A percentile compares a stretch with the other conserved stretches of the same genome.
Conservation (phyloP, 2,329 filamentous ascomycete genomes). For the Macrophomina phaseolina region DNA sequence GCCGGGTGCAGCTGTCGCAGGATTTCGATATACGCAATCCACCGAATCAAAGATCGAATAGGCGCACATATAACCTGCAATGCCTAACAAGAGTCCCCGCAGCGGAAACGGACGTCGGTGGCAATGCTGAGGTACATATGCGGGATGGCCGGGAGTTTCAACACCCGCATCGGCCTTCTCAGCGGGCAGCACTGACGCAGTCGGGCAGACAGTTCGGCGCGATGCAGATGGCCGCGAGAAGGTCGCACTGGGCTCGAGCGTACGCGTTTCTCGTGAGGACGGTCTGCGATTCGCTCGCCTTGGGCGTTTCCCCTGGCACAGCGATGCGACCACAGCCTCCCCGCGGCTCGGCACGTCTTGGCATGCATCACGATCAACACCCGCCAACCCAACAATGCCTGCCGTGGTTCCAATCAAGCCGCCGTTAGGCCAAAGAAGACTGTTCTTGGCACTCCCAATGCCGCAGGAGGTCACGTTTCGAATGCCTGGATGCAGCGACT, state of each 20-base stretch:
- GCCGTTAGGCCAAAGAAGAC: neutral
- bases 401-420: slow-evolving; percentile 23
- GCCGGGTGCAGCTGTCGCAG: neutral
- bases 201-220: neutral
- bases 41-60: neutral
- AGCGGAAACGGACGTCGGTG: neutral
- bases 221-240: slow-evolving; percentile 9
- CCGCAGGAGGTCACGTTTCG: slow-evolving; percentile 1
- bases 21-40: neutral
- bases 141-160: neutral
- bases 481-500: slow-evolving; percentile 11
- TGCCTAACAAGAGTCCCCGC: neutral
- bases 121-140: neutral
- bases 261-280: slow-evolving; percentile 7
- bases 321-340: slow-evolving; percentile 1
- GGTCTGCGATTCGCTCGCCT: slow-evolving; percentile 5
- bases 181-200: neutral
- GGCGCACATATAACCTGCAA: neutral
- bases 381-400: neutral
- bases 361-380: slow-evolving; percentile 5
- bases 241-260: slow-evolving; percentile 1
- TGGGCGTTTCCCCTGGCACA: slow-evolving; percentile 10
- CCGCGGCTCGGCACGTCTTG: slow-evolving; percentile 20
- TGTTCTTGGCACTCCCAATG: slow-evolving; percentile 9
- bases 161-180: neutral